A percentile compares a stretch with the other conserved stretches of the same genome.
Conservation (phyloP, 192 early-diverging fungal species). For the Neocallimastix lanati region DNA sequence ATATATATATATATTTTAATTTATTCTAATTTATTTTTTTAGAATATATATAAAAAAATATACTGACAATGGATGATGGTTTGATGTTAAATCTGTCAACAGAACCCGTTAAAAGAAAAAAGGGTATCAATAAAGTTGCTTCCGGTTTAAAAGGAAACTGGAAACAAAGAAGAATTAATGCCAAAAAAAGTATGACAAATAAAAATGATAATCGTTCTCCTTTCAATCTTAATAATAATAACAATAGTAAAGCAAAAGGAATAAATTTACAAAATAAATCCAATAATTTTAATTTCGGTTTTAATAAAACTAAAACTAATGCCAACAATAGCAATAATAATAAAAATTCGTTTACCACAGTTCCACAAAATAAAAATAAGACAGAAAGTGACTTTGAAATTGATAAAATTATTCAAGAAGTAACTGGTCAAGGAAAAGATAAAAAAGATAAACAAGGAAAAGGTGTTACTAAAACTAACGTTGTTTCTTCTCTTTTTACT, state of each 20-base stretch:
- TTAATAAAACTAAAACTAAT: not conserved
- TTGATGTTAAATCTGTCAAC: not conserved
- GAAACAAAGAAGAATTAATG: not conserved
- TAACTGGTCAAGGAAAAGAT: not conserved
- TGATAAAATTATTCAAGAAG: not conserved
- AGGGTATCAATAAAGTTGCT: not conserved
- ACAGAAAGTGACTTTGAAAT: not conserved
- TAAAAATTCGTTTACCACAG: not conserved
- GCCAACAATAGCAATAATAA: not conserved
- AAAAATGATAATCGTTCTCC: not conserved
- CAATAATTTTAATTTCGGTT: not conserved
- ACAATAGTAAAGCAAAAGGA: not conserved
- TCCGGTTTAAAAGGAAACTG: not conserved
- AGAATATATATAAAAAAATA: no score
- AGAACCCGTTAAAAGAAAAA: not conserved
- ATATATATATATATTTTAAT: no score
- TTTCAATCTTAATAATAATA: not conserved
- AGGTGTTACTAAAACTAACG: not conserved
- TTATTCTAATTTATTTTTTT: no score
- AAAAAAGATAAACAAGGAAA: not conserved
- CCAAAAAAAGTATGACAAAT: not conserved
- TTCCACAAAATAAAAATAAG: not conserved
- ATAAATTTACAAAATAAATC: not conserved
- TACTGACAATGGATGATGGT: not conserved
- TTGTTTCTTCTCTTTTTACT: not conserved